Base-by-base conservation (phyloP, 2,329 filamentous ascomycete species). In the Aspergillus phoenicis region DNA sequence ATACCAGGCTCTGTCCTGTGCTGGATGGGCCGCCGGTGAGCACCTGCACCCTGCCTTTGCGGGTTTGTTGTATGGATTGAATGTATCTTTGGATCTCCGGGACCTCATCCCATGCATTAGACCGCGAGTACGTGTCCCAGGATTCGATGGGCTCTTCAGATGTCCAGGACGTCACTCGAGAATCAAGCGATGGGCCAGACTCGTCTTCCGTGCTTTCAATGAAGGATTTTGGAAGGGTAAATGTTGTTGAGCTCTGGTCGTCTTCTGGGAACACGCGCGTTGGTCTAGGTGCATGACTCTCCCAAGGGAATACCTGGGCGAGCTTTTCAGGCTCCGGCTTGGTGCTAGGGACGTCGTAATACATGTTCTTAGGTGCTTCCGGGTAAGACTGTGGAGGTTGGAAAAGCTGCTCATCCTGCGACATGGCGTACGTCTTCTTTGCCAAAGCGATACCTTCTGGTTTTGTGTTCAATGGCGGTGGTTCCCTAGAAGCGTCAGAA, bases 91-190 rank as follows among this genome's bases (percentile, higher is more conserved):
- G 88, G 69, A 99, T 99, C 66, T 91, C 90, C 11, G 91, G 91
- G 56, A 96, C 85, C 57, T 91, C 91, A 70, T 99, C 95, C 95
- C 95, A 99, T 15, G 92, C 93, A 75, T 98, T 99, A 54, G 83
- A 86, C 51, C 87, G 85, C n/a, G 86, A 82, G 74, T 90, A 97
- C 51, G 83, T 83, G 64, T 87, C 84, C 91, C 91, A 96, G 20
- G 87, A 84, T 69, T 89, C 83, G 52, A 84, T 72, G 47, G 59
- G 61, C 26, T 64, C 62, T 11, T 64, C 61, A 10, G 60, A 61
- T 28, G 59, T 59, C 64, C 60, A 66, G 7, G 58, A 61, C 41
- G 57, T 61, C 36, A 22, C 22, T n/a, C 48, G 41, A n/a, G 63
- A 61, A 26, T 36, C 52, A 3, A 62, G 41, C 13, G 68, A 68